Evolutionary conservation across 257 asterid species (phyloP).

Genomic region (Datura wrightii): DNA sequence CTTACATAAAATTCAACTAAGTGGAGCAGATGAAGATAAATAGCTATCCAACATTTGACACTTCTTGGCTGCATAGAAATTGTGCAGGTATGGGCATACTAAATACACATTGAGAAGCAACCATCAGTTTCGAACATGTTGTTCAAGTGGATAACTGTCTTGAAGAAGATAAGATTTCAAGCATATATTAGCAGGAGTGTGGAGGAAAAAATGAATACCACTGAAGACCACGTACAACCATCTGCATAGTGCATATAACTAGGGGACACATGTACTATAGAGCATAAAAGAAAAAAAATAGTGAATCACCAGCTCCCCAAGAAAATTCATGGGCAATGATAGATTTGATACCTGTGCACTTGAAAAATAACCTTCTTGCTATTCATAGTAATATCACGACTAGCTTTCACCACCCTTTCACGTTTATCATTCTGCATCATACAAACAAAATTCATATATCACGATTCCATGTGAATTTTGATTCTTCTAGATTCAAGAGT

Average conservation of each 20-base stretch:
- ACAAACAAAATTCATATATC: constrained; percentile 3
- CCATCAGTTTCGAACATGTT: constrained; percentile 5
- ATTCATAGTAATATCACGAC: constrained; percentile 90
- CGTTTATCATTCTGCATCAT: constrained; percentile 80
- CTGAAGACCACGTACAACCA: constrained; percentile 19
- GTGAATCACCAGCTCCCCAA: constrained; percentile 1
- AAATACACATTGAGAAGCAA: constrained; percentile 12
- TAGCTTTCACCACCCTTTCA: constrained; percentile 92
- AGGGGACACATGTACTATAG: neutral
- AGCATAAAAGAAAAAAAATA: constrained; percentile 7
- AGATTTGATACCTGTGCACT: constrained; percentile 79
- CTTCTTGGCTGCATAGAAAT: neutral
- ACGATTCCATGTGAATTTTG: neutral
- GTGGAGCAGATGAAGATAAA: constrained; percentile 3
- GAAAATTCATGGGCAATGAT: neutral
- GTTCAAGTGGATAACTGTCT: neutral
- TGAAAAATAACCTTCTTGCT: constrained; percentile 97
- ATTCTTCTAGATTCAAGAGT: neutral
- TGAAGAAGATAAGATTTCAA: constrained; percentile 22
- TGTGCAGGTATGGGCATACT: neutral
- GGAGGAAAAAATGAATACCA: neutral
- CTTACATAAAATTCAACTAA: neutral
- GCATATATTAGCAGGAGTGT: neutral
- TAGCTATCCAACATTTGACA: constrained; percentile 23
- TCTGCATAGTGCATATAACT: neutral